Evolutionary conservation across 495 filamentous ascomycete species (phyloP), one percentile per base, ranked within the genome.

Genomic region (Daldinia grandis): DNA sequence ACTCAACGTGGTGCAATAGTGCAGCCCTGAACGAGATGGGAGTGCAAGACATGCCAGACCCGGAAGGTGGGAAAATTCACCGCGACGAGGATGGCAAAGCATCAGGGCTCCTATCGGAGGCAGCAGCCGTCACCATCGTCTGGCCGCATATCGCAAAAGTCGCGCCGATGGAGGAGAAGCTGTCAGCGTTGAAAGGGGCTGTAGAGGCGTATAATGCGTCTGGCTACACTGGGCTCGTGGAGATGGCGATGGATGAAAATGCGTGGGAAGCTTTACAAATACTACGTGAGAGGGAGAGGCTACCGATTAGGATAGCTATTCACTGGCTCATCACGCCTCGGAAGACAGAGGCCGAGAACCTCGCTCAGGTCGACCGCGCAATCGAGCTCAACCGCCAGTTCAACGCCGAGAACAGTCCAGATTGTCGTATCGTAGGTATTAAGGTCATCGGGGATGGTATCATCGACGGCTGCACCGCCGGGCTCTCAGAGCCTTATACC

Each of bases 401-500:
- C 69, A 87, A 85, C 57, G 75, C 78, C 3, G 12, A 66, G 0
- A 85, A 81, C 1, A 81, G 76, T 15, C 87, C 85, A 0, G 82
- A 86, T 47, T 87, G 88, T 55, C 79, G 86, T 30, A 77, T 91
- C 15, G 83, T 86, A 1, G 89, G 89, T n/a, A 85, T 91, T 70
- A 91, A 91, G 66, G 78, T 91, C 21, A 91, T 91, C 47, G 88
- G 87, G 62, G 89, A 91, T 61, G 89, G 89, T 1, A 87, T 90
- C 8, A 81, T 91, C 49, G 89, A 91, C 64, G 87, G 85, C 0
- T 91, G 88, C 74, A 91, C 89, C 4, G 89, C 89, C 0, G 87
- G 84, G 4, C 76, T 91, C 31, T 76, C 80, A 4, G 83, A 90
- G 74, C 88, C 89, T 5, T 91, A 91, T 72, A 74, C 81, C 12